A percentile compares a stretch with the other conserved stretches of the same genome.
These are phyloP conservation scores for Pichia sp. DNA, from an alignment of 1,139 yeast species.

Conservation along the genomic window DNA sequence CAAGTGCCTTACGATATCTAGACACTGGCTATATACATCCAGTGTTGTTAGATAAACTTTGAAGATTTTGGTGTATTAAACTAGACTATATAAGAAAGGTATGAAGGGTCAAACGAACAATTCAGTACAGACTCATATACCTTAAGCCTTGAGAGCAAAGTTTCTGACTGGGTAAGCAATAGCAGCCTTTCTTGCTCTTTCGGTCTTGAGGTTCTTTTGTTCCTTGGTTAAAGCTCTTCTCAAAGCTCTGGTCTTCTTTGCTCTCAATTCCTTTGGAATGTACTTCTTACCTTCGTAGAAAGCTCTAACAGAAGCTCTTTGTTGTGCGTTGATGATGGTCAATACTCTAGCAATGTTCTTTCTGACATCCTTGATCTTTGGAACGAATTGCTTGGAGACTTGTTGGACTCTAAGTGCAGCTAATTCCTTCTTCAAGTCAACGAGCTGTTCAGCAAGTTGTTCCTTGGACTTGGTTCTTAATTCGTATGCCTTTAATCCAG, in stretches of 20 bases:
- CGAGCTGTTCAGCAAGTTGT: conserved; percentile 89
- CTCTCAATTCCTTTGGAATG: conserved; percentile 98
- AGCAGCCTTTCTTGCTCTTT: conserved; percentile 85
- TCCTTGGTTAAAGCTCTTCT: conserved; percentile 92
- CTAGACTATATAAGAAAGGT: too few species aligned
- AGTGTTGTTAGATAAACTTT: too few species aligned
- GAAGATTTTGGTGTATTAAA: too few species aligned
- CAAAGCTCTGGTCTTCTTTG: conserved; percentile 99
- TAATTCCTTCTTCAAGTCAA: conserved; percentile 95
- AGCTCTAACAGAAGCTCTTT: conserved; percentile 92
- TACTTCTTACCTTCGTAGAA: conserved; percentile 95
- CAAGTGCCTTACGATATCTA: too few species aligned
- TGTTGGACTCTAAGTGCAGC: conserved; percentile 96
- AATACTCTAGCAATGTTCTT: conserved; percentile 98
- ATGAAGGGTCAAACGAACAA: too few species aligned
- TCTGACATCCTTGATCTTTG: conserved; percentile 95
- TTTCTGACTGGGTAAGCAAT: conserved; percentile 98
- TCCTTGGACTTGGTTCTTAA: conserved; percentile 97
- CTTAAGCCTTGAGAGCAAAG: conserved; percentile 97
- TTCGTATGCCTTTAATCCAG: conserved; percentile 92
- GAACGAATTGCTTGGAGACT: conserved; percentile 83
- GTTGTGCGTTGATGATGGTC: conserved; percentile 94
- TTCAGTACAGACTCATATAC: too few species aligned
- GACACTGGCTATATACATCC: too few species aligned
- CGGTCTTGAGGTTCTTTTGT: conserved; percentile 79